Conservation (phyloP, 352 stramenopile species). For the Phytopythium litorale region DNA sequence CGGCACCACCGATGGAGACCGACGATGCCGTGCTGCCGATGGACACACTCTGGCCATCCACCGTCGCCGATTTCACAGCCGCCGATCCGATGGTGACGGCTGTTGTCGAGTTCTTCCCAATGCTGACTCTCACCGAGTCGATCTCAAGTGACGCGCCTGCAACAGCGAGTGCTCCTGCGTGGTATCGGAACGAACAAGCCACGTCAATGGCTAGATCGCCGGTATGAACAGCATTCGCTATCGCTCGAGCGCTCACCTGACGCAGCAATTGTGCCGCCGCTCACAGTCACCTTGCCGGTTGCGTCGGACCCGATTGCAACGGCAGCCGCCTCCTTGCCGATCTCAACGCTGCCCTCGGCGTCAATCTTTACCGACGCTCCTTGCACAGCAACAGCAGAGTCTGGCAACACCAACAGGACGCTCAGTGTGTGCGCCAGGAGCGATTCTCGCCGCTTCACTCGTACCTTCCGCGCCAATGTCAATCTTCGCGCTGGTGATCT, state of each 20-base stretch:
- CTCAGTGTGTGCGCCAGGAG: constrained; percentile 3
- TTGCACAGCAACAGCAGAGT: constrained; percentile 19
- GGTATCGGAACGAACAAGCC: background rate
- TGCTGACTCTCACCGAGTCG: constrained; percentile 18
- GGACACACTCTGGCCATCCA: constrained; percentile 13
- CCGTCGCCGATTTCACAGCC: constrained; percentile 13
- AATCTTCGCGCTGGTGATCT: constrained; percentile 27
- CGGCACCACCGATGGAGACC: constrained; percentile 26
- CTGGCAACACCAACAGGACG: constrained; percentile 5
- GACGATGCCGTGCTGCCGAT: constrained; percentile 21
- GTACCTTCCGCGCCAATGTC: constrained; percentile 31
- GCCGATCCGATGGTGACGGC: constrained; percentile 30
- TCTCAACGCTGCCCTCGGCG: constrained; percentile 15
- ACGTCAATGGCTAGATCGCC: background rate
- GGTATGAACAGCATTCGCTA: background rate
- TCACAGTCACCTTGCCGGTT: constrained; percentile 16
- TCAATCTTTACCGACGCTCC: constrained; percentile 20
- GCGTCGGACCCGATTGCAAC: constrained; percentile 20
- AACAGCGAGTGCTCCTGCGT: background rate
- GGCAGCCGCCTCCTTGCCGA: constrained; percentile 17
- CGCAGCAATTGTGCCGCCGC: constrained; percentile 13
- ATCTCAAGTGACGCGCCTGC: constrained; percentile 13
- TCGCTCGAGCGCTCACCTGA: constrained; percentile 14
- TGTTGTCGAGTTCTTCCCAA: constrained; percentile 31
- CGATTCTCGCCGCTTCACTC: constrained; percentile 7